Evolutionary conservation across 2,329 filamentous ascomycete species (phyloP).

Genomic region (Fusarium luffae): DNA sequence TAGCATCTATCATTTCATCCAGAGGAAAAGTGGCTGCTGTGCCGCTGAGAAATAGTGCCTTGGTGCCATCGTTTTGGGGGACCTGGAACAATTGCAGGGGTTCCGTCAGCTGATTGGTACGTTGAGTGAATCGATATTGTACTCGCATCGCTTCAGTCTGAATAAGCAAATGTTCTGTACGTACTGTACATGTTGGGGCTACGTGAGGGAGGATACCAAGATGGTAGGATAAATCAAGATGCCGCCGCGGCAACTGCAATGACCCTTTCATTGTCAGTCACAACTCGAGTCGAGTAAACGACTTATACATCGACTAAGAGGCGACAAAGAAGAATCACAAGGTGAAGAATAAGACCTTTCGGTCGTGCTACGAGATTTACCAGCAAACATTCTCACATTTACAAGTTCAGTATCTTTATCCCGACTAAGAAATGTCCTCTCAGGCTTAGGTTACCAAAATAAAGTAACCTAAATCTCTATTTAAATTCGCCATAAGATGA

Average conservation of each 20-base stretch:
- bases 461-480: too few species aligned
- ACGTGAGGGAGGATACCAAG: not conserved
- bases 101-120: constrained; percentile 14
- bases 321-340: not conserved
- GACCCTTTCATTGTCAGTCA: not conserved
- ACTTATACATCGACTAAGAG: not conserved
- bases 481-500: too few species aligned
- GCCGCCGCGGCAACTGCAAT: not conserved
- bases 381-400: not conserved
- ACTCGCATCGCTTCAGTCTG: not conserved
- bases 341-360: not conserved
- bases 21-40: constrained; percentile 10
- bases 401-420: not conserved
- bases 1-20: not conserved
- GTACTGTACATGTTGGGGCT: not conserved
- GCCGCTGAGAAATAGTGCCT: constrained; percentile 9
- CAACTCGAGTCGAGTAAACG: not conserved
- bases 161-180: not conserved
- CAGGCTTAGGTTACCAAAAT: too few species aligned
- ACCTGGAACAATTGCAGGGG: constrained; percentile 29
- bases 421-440: too few species aligned
- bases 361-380: too few species aligned
- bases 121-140: constrained; percentile 5
- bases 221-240: not conserved
- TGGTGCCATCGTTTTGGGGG: constrained; percentile 16